Evolutionary conservation across 1,284 basidiomycete genomes (phyloP).

Genomic region (Hypsizygus ulmarius): DNA sequence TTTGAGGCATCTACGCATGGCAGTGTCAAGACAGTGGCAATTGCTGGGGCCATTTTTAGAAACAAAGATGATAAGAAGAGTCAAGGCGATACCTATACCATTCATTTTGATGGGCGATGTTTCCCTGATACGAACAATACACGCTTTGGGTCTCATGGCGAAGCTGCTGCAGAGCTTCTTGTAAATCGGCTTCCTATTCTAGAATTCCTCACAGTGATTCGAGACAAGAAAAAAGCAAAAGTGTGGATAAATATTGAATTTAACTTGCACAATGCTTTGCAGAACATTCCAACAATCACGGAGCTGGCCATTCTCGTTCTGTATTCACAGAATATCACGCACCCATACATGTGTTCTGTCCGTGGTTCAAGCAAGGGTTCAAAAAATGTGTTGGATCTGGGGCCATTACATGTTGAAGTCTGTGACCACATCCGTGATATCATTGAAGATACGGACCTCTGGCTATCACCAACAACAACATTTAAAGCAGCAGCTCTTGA

Average conservation of each 20-base stretch:
- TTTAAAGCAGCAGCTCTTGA: too few relatives aligned
- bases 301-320: slow-evolving; percentile 33
- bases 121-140: slow-evolving; percentile 34
- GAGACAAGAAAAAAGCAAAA: slow-evolving; percentile 25
- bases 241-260: slow-evolving; percentile 32
- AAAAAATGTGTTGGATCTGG: slow-evolving; percentile 30
- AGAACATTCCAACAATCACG: slow-evolving; percentile 34
- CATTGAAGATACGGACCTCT: too few relatives aligned
- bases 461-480: too few relatives aligned
- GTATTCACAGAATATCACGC: slow-evolving; percentile 25
- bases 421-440: too few relatives aligned
- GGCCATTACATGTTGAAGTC: slow-evolving; percentile 27
- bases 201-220: slow-evolving; percentile 24
- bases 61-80: slow-evolving; percentile 35
- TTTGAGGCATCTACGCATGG: slow-evolving; percentile 25
- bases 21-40: slow-evolving; percentile 27
- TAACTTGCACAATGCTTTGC: slow-evolving; percentile 32
- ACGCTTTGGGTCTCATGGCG: slow-evolving; percentile 28
- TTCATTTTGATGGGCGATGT: slow-evolving; percentile 8
- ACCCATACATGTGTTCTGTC: slow-evolving; percentile 29
- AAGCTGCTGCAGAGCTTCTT: slow-evolving; percentile 25
- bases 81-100: slow-evolving; percentile 23
- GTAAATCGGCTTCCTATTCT: slow-evolving; percentile 20
- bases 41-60: slow-evolving; percentile 31
- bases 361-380: slow-evolving; percentile 16